A percentile compares a stretch with the other conserved stretches of the same genome.
Evolutionary conservation across 306 rosid species (phyloP).

Genomic region (Sicyos baderoa): DNA sequence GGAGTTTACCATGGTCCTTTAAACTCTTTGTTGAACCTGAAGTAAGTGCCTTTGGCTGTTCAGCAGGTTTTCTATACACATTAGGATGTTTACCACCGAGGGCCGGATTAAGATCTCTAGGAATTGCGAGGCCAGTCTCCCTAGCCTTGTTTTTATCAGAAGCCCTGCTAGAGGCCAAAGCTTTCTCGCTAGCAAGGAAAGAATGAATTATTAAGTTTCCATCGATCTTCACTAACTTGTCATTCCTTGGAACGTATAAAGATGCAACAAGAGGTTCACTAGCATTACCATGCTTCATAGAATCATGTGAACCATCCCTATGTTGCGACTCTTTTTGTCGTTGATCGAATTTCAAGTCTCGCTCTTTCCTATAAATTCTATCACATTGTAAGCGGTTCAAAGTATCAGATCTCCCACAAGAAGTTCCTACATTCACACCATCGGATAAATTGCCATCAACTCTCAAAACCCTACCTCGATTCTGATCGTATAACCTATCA

Average conservation of each 20-base stretch:
- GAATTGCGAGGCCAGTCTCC: slow-evolving; percentile 58
- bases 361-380: slow-evolving; percentile 29
- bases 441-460: slow-evolving; percentile 46
- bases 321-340: slow-evolving; percentile 22
- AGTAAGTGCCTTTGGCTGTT: slow-evolving; percentile 58
- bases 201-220: slow-evolving; percentile 96
- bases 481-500: slow-evolving; percentile 37
- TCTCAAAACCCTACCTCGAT: slow-evolving; percentile 48
- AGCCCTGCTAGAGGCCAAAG: slow-evolving; percentile 49
- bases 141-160: slow-evolving; percentile 31
- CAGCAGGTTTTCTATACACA: slow-evolving; percentile 38
- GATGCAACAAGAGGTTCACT: slow-evolving; percentile 87
- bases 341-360: slow-evolving; percentile 24
- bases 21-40: slow-evolving; percentile 45
- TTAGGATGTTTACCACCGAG: slow-evolving; percentile 53
- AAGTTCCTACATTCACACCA: slow-evolving; percentile 31
- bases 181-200: slow-evolving; percentile 82
- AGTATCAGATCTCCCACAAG: slow-evolving; percentile 36
- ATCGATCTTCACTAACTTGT: slow-evolving; percentile 83
- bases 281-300: slow-evolving; percentile 36
- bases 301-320: slow-evolving; percentile 27
- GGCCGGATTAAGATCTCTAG: slow-evolving; percentile 48
- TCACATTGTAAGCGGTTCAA: slow-evolving; percentile 30
- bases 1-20: slow-evolving; percentile 73
- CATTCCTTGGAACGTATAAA: slow-evolving; percentile 90